Evolutionary conservation across 2,329 filamentous ascomycete species (phyloP), one percentile per base, ranked within the genome.

Genomic region (Chaetomium sp.): DNA sequence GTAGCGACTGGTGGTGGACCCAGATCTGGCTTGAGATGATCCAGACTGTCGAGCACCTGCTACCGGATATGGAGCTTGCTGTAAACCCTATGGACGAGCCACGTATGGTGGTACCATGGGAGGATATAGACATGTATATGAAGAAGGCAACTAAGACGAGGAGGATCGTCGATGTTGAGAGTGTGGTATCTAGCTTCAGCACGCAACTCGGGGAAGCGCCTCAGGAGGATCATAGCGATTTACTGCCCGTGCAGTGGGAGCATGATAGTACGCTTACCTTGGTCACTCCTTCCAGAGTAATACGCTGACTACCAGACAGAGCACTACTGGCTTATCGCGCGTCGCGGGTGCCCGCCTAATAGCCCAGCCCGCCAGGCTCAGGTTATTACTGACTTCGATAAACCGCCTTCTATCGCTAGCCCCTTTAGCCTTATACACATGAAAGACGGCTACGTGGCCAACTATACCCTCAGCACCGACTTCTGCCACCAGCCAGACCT

Each of bases 21-120:
- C 75, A 80, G 69, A 82, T 87, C 65, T 86, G 85, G 84, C 74
- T 83, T 33, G 74, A 82, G 57, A 77, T 87, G 77, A 78, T 85
- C 70, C 76, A 80, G 64, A 80, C 80, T 0, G 79, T 87, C 21
- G 80, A 83, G 67, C 76, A 82, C 47, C 65, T 84, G 62, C 76
- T 90, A 16, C 87, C 87, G 1, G 87, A 90, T 70, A 87, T 90
- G 83, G 87, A 90, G 65, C 81, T 90, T 65, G 82, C 87, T 0
- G 79, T 90, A 65, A 90, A 90, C 68, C 80, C 83, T 31, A 86
- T 90, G 82, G 88, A 90, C 70, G 87, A 90, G 72, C 87, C 87
- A 45, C 80, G 87, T 31, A 71, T 90, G 9, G 81, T 90, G 16
- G 84, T 85, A 2, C 83, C 87, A 2, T 89, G 83, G 81, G 87